phyloP scores from a whole-genome alignment of 1,284 basidiomycete genomes.

The Cryptococcus sp. region DNA sequence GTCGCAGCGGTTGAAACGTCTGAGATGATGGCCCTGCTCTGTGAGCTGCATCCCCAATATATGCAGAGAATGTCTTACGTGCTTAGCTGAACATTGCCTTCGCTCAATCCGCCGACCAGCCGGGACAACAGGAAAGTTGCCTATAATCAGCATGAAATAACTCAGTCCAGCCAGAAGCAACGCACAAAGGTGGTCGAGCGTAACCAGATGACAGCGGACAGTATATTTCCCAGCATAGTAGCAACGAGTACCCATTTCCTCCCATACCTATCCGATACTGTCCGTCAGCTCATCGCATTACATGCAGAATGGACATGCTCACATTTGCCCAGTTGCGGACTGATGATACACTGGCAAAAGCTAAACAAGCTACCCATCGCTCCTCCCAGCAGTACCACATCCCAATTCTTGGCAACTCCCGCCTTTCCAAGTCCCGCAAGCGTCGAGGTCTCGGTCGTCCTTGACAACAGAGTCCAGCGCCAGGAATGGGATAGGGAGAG shows the following conservation, averaged over 20 bases:
- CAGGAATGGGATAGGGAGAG: conserved; percentile 59
- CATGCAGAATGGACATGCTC: conserved; percentile 8
- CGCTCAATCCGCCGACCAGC: conserved; percentile 79
- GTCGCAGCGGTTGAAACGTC: conserved; percentile 73
- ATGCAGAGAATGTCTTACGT: conserved; percentile 33
- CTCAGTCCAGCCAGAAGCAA: too few species aligned
- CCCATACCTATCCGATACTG: conserved; percentile 66
- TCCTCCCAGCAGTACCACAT: conserved; percentile 55
- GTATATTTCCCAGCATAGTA: conserved; percentile 85
- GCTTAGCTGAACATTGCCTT: conserved; percentile 56
- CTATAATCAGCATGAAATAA: conserved; percentile 13
- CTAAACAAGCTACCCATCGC: conserved; percentile 85
- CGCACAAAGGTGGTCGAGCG: conserved; percentile 68
- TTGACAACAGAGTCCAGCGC: conserved; percentile 54
- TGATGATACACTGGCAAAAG: conserved; percentile 78
- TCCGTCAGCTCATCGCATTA: conserved; percentile 1
- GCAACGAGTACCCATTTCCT: conserved; percentile 70
- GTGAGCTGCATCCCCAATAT: too few species aligned
- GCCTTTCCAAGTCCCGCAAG: too few species aligned
- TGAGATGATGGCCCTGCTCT: conserved; percentile 71
- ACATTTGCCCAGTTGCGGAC: conserved; percentile 69
- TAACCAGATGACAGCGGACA: conserved; percentile 81
- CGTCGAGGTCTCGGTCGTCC: too few species aligned
- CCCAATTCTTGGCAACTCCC: conserved; percentile 30
- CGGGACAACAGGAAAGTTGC: conserved; percentile 76